Evolutionary conservation across 2,329 filamentous ascomycete species (phyloP), one percentile per base, ranked within the genome.

Genomic region (Monosporascus sp.): DNA sequence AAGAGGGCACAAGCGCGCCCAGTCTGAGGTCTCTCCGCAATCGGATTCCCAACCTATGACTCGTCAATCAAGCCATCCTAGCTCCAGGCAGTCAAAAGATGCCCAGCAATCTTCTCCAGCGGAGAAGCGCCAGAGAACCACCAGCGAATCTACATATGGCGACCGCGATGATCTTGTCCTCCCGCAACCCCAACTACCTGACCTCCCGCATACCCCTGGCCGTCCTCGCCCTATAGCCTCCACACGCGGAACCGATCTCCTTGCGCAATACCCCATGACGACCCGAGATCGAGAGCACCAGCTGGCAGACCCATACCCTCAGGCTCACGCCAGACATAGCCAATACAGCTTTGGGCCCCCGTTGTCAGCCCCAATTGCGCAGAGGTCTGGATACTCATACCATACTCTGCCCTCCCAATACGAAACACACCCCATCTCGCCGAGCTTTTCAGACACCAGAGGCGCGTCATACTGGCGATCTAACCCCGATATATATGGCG

Each of bases 1-100:
- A 38, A 48, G 51, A 11, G 40, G 47, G 5, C 70, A 72, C 55
- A 65, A 66, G 53, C 68, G 70, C 37, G 67, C 71, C 2, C 68
- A 70, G 55, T 72, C 71, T 1, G 67, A 66, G 20, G 62, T 67
- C 52, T 37, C 57, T 59, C 35, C 58, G 37, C 57, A 53, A n/a
- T 51, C 58, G 40, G 58, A 63, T 18, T 40, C 59, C 22, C 55
- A 56, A 11, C 60, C 61, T 7, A 65, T 65, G 60, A 45, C 54
- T 28, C 66, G 63, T 48, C 65, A 63, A 15, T 52, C 58, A 18
- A 67, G 64, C 57, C 66, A 67, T 48, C 59, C 64, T 17, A 51
- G 55, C 26, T 53, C 55, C 37, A 59, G 54, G 43, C 57, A 57
- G 51, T 44, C 54, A 2, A 59, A 55, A 18, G 56, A 60, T 48